These are phyloP conservation scores for Aspergillus unguis DNA, from an alignment of 2,329 filamentous ascomycete genomes.

Conservation along the genomic window DNA sequence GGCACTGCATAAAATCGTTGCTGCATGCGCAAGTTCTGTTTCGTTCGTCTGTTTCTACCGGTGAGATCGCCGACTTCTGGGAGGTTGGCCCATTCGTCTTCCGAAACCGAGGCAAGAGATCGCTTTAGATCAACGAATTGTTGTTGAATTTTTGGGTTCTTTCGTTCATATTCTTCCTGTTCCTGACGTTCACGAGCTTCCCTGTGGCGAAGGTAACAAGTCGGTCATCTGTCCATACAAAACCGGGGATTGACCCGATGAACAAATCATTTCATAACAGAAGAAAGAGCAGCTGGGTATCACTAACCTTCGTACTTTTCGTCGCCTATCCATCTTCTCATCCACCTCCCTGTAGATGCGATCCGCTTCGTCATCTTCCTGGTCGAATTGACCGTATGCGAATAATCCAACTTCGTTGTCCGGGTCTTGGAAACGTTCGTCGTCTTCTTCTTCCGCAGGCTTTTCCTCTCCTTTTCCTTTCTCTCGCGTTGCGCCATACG, in stretches of 20 bases:
- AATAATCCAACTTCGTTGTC: slow-evolving; percentile 97
- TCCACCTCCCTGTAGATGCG: slow-evolving; percentile 93
- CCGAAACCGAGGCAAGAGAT: slow-evolving; percentile 78
- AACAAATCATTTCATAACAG: slow-evolving; percentile 55
- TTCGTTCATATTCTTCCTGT: slow-evolving; percentile 89
- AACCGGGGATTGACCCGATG: slow-evolving; percentile 58
- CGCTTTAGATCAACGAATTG: slow-evolving; percentile 97
- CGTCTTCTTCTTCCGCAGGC: slow-evolving; percentile 69
- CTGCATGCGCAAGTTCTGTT: slow-evolving; percentile 65
- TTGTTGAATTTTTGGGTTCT: slow-evolving; percentile 97
- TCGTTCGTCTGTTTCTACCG: slow-evolving; percentile 82
- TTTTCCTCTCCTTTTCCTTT: slow-evolving; percentile 61
- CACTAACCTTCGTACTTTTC: slow-evolving; percentile 82
- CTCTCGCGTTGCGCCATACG: slow-evolving; percentile 70
- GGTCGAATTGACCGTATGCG: slow-evolving; percentile 91
- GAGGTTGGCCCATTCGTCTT: slow-evolving; percentile 94
- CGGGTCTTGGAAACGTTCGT: slow-evolving; percentile 86
- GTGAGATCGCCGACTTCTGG: slow-evolving; percentile 97
- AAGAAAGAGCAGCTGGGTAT: slow-evolving; percentile 18
- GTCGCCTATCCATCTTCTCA: slow-evolving; percentile 90
- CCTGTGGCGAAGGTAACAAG: slow-evolving; percentile 63
- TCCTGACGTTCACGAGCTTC: slow-evolving; percentile 92
- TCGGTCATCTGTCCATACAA: slow-evolving; percentile 73
- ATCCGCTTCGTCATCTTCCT: slow-evolving; percentile 97
- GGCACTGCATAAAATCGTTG: slow-evolving; percentile 94